Base-by-base conservation (phyloP, 805 yeast species). In the Osmozyma mogii region DNA sequence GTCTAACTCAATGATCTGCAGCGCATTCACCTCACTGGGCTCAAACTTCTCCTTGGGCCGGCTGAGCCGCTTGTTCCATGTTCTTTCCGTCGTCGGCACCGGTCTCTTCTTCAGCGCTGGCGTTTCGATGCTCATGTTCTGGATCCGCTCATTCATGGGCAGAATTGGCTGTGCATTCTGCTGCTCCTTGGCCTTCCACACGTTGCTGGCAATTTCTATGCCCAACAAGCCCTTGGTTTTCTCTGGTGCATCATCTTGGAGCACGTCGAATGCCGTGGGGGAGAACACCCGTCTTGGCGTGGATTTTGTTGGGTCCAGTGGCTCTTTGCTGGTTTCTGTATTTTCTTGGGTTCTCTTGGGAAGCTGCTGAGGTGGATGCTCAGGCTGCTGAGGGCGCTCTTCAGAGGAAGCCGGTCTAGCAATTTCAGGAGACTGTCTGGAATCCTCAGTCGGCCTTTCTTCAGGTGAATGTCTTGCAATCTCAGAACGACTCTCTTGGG, bases 211-310 rank as follows among this genome's bases (percentile, higher is more conserved):
- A 14, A 49, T 29, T 27, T 43, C 47, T 9, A 50, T 49, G 1
- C 52, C 55, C n/a, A 50, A 29, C 10, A 50, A 23, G 2, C 52
- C 54, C 18, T 37, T 44, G 17, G 38, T 43, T 21, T 37, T 38
- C 16, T 17, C 27, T 14, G 22, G 27, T 15, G 20, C 24, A 10
- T 12, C 17, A 4, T 22, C 24, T n/a, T 17, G 8, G 25, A 32
- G 24, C 3, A 34, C 21, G 18, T 40, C 52, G 33, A 49, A 47
- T 3, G 49, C 49, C 12, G 50, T 43, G 24, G 27, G 25, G 12
- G 50, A 43, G 24, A 35, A 42, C 22, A 45, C 21, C 8, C 10
- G 15, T 5, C 13, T 24, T 6, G 25, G 12, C 6, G 19, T 12
- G 9, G n/a, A n/a, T 5, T 5, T 6, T n/a, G n/a, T n/a, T n/a